Evolutionary conservation across 2,329 filamentous ascomycete species (phyloP).

Genomic region (Fonsecaea multimorphosa): DNA sequence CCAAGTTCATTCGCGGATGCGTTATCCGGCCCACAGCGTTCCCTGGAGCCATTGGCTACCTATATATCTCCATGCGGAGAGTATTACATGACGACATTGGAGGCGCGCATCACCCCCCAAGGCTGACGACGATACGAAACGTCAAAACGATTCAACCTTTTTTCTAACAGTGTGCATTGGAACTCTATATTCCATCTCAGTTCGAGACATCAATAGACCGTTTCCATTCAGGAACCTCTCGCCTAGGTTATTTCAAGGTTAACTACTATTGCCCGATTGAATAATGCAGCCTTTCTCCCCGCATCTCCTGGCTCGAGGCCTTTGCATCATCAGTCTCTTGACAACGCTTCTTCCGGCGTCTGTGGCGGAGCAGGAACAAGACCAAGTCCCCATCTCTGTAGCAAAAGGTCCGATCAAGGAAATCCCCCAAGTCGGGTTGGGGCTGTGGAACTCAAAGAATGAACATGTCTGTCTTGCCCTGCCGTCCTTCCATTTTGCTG

Average conservation of each 20-base stretch:
- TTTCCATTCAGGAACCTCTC: too few species aligned
- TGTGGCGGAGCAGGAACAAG: background rate
- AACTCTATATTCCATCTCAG: background rate
- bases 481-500: too few species aligned
- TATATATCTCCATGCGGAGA: too few species aligned
- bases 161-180: too few species aligned
- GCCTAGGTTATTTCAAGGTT: too few species aligned
- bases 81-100: background rate
- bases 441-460: constrained; percentile 48
- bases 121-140: background rate
- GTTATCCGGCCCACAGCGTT: background rate
- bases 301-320: background rate
- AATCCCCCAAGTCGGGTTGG: constrained; percentile 49
- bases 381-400: constrained; percentile 2
- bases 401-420: constrained; percentile 16
- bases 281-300: background rate
- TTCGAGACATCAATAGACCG: background rate
- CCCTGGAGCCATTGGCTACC: background rate
- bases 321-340: constrained; percentile 11
- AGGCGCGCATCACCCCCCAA: background rate
- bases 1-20: background rate
- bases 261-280: too few species aligned
- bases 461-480: constrained; percentile 40
- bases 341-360: constrained; percentile 12
- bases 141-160: background rate